Percentiles rank a stretch among this genome's conserved stretches.
These are phyloP conservation scores for Trichaptum fuscoviolaceum DNA, from an alignment of 768 basidiomycete genomes.

Conservation along the genomic window DNA sequence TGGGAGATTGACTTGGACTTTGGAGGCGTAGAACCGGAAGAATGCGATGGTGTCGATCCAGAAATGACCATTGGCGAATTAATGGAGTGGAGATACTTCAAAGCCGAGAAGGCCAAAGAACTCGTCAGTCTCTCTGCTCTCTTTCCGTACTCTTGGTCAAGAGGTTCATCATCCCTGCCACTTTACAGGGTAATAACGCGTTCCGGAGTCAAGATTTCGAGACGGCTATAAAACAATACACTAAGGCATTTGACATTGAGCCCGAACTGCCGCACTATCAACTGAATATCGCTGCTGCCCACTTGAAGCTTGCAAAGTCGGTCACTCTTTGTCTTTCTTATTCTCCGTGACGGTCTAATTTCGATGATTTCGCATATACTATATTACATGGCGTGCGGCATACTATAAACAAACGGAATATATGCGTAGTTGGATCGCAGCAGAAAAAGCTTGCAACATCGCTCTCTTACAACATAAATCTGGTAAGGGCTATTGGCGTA, in stretches of 20 bases:
- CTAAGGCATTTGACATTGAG: constrained; percentile 56
- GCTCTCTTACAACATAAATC: constrained; percentile 62
- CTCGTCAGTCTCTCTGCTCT: constrained; percentile 34
- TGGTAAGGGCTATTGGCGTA: constrained; percentile 65
- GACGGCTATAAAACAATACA: constrained; percentile 52
- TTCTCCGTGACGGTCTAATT: constrained; percentile 8
- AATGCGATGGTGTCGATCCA: constrained; percentile 32
- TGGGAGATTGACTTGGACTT: constrained; percentile 73
- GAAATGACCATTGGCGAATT: constrained; percentile 69
- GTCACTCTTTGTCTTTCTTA: constrained; percentile 19
- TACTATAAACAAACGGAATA: background rate
- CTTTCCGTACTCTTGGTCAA: constrained; percentile 7
- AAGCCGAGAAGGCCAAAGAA: constrained; percentile 70
- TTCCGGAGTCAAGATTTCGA: constrained; percentile 60
- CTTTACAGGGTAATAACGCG: constrained; percentile 55
- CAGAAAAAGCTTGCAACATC: constrained; percentile 63
- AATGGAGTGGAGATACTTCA: constrained; percentile 69
- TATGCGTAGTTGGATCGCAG: constrained; percentile 56
- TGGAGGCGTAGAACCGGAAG: constrained; percentile 48
- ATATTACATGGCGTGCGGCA: background rate
- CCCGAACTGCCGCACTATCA: constrained; percentile 73
- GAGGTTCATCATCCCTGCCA: constrained; percentile 4
- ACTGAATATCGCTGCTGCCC: constrained; percentile 70
- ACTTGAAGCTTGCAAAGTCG: constrained; percentile 66
- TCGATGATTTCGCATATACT: background rate